Conservation (phyloP, 2,329 filamentous ascomycete species). For the Niveomyces coronatus region DNA sequence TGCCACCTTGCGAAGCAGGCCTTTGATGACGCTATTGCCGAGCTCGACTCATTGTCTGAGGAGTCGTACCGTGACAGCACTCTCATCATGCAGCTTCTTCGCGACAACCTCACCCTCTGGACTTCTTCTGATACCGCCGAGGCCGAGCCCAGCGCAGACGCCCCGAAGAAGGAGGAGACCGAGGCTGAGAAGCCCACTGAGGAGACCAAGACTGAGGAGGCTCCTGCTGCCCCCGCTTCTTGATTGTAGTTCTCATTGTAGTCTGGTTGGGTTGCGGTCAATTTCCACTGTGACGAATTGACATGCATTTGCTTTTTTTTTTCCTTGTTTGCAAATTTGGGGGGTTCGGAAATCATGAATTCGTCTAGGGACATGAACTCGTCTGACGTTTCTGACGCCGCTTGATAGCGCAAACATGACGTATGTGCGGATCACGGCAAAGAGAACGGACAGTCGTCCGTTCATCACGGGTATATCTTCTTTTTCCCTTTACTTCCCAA, state of each 20-base stretch:
- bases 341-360: conserved; percentile 5
- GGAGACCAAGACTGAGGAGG: conserved; percentile 35
- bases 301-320: conserved; percentile 7
- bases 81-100: conserved; percentile 97
- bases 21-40: conserved; percentile 95
- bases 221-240: conserved; percentile 38
- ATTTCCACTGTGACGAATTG: conserved; percentile 7
- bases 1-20: conserved; percentile 99
- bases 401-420: neutral
- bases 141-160: conserved; percentile 52
- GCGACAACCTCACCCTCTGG: conserved; percentile 97
- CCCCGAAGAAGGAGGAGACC: conserved; percentile 50
- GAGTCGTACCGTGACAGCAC: conserved; percentile 99
- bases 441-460: neutral
- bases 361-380: conserved; percentile 7
- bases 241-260: conserved; percentile 24
- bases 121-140: conserved; percentile 87
- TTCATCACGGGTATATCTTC: conserved; percentile 27
- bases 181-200: conserved; percentile 33
- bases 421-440: neutral
- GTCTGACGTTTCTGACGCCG: conserved; percentile 7
- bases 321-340: conserved; percentile 9
- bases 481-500: conserved; percentile 8
- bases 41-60: conserved; percentile 95
- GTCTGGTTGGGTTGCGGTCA: conserved; percentile 1